These are phyloP conservation scores for Epichloe sp. DNA, from an alignment of 2,329 filamentous ascomycete genomes.

Conservation along the genomic window DNA sequence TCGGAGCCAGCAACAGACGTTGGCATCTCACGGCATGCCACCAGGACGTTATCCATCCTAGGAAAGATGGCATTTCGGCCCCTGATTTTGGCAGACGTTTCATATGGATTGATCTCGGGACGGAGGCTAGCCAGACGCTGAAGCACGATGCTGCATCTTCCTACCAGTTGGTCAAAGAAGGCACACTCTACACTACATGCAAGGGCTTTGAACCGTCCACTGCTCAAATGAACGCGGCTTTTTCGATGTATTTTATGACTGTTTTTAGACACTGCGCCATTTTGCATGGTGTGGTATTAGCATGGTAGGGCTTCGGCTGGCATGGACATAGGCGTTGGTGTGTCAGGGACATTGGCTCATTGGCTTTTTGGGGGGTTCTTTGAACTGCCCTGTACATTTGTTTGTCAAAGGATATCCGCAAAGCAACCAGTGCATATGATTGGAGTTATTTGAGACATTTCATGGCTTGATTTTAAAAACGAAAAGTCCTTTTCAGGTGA, in stretches of 20 bases:
- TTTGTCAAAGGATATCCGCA: neutral
- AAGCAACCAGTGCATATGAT: constrained; percentile 8
- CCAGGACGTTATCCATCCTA: constrained; percentile 25
- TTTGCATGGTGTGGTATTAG: constrained; percentile 9
- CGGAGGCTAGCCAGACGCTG: neutral
- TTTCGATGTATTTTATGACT: constrained; percentile 6
- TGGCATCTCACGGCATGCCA: constrained; percentile 13
- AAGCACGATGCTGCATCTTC: neutral
- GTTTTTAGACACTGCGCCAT: constrained; percentile 9
- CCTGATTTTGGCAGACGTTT: neutral
- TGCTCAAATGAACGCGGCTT: neutral
- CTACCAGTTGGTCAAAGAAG: neutral
- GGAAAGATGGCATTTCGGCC: constrained; percentile 13
- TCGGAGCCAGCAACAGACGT: constrained; percentile 17
- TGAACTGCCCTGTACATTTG: neutral
- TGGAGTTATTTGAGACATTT: constrained; percentile 5
- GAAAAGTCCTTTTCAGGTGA: neutral
- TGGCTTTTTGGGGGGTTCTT: constrained; percentile 1
- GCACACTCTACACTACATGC: neutral
- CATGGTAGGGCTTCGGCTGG: constrained; percentile 14
- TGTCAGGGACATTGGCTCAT: constrained; percentile 6
- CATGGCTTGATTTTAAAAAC: neutral
- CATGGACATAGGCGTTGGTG: constrained; percentile 14
- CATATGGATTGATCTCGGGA: too few relatives aligned
- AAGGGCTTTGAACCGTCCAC: neutral